phyloP scores from a whole-genome alignment of 257 asterid genomes.

The Echites panduratus region DNA sequence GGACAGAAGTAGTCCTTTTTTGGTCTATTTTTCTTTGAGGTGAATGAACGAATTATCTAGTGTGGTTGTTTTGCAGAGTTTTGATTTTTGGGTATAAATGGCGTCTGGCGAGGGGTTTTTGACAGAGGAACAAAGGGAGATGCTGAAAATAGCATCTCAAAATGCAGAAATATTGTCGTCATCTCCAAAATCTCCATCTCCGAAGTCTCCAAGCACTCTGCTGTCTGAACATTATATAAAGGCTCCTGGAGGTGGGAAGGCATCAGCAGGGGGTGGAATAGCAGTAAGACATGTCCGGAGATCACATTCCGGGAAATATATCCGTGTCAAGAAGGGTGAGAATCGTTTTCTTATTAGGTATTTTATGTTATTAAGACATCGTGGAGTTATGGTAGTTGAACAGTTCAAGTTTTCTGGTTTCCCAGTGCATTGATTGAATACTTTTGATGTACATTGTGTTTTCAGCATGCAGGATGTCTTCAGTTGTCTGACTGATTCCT shows the following conservation, averaged over 20 bases:
- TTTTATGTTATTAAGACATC: background rate
- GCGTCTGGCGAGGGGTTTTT: slow-evolving; percentile 76
- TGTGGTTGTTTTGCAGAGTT: slow-evolving; percentile 28
- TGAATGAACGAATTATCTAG: background rate
- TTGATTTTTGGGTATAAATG: slow-evolving; percentile 45
- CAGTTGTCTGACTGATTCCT: background rate
- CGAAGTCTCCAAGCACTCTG: slow-evolving; percentile 45
- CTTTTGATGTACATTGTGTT: background rate
- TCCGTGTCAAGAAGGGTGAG: slow-evolving; percentile 82
- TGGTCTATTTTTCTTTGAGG: background rate
- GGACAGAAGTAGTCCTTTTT: background rate
- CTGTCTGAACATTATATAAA: slow-evolving; percentile 55
- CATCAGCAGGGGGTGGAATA: slow-evolving; percentile 58
- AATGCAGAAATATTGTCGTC: slow-evolving; percentile 67
- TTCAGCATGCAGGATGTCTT: background rate
- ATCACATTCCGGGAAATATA: slow-evolving; percentile 69
- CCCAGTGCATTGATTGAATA: background rate
- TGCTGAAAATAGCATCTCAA: slow-evolving; percentile 64
- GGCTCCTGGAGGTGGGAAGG: slow-evolving; percentile 68
- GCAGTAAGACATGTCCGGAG: slow-evolving; percentile 70
- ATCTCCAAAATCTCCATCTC: slow-evolving; percentile 51
- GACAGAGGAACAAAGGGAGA: slow-evolving; percentile 87
- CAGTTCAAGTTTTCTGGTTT: background rate
- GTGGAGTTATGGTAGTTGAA: background rate
- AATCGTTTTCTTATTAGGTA: background rate